phyloP scores from a whole-genome alignment of 257 asterid species.

The Mitragyna speciosa region DNA sequence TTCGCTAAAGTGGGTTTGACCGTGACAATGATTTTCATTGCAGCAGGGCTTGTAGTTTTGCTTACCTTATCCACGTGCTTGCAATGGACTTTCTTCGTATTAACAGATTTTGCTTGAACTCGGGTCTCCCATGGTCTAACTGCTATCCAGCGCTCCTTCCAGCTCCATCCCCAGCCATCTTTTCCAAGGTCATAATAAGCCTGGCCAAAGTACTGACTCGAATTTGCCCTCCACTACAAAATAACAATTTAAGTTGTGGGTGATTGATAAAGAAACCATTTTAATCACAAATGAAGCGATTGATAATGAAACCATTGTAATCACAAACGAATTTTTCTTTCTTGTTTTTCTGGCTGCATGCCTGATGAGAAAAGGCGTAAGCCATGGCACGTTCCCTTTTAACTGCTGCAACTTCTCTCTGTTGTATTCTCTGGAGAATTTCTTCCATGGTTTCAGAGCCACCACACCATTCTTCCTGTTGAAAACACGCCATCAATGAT shows the following conservation, averaged over 20 bases:
- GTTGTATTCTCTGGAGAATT: conserved; percentile 61
- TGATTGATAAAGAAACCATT: background rate
- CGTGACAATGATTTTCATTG: conserved; percentile 20
- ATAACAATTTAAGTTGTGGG: background rate
- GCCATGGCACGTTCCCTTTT: conserved; percentile 76
- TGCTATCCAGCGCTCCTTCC: conserved; percentile 77
- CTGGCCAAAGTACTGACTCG: conserved; percentile 59
- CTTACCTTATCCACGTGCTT: conserved; percentile 26
- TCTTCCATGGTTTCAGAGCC: conserved; percentile 70
- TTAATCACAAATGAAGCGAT: too few relatives aligned
- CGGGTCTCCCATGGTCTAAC: conserved; percentile 77
- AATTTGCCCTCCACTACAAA: conserved; percentile 68
- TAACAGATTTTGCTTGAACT: conserved; percentile 31
- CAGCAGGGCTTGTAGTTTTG: conserved; percentile 23
- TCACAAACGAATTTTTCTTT: background rate
- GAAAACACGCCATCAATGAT: background rate
- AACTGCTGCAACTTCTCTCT: conserved; percentile 63
- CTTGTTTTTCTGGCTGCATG: conserved; percentile 16
- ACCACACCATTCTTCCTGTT: too few relatives aligned
- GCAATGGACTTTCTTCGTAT: conserved; percentile 36
- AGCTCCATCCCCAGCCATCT: conserved; percentile 89
- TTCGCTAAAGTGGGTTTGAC: conserved; percentile 18
- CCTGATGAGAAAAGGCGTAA: conserved; percentile 82
- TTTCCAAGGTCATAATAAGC: conserved; percentile 71
- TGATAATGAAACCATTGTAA: background rate